Evolutionary conservation across 805 yeast genomes (phyloP), one percentile per base, ranked within the genome.

Genomic region (Kodamaea sagamina): DNA sequence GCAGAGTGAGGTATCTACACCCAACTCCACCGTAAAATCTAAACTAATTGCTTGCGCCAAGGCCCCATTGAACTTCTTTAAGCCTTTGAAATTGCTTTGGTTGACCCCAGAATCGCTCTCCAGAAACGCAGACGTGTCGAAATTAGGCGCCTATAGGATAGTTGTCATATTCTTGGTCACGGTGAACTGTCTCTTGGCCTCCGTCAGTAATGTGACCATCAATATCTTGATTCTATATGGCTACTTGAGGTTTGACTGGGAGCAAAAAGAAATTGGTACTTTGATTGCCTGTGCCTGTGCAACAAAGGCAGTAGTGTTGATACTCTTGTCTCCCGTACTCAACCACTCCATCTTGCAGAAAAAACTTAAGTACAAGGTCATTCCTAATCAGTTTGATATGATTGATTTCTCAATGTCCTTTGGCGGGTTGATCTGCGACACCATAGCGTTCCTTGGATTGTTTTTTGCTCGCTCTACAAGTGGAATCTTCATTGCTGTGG

Each of bases 1-100:
- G 11, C 19, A 29, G 11, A n/a, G 4, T 3, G 34, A 29, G 11
- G 34, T 15, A 15, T 15, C 7, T 6, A 15, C 15, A 4, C 8
- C 8, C 4, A 29, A 11, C 22, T 9, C 39, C 32, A 17, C 32
- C 4, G 7, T n/a, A 3, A 12, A 28, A 28, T 11, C 16, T 4
- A 28, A 15, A 28, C 9, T 28, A 3, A 10, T 12, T 8, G 19
- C 17, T 13, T 9, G 4, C 11, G 17, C 17, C 7, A 29, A 22
- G 7, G 16, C 16, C 31, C 15, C 37, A 5, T 13, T 42, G 11
- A 42, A 29, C 38, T 31, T 42, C 27, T 36, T 71, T 28, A 54
- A 55, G n/a, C 84, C 89, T 0, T 56, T 85, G 32, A 74, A 71
- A 43, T 56, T 77, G 28, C 59, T 86, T n/a, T 75, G 81, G 77